Evolutionary conservation across 169 alveolate species (phyloP), one percentile per base, ranked within the genome.

Genomic region (Neospora caninum): DNA sequence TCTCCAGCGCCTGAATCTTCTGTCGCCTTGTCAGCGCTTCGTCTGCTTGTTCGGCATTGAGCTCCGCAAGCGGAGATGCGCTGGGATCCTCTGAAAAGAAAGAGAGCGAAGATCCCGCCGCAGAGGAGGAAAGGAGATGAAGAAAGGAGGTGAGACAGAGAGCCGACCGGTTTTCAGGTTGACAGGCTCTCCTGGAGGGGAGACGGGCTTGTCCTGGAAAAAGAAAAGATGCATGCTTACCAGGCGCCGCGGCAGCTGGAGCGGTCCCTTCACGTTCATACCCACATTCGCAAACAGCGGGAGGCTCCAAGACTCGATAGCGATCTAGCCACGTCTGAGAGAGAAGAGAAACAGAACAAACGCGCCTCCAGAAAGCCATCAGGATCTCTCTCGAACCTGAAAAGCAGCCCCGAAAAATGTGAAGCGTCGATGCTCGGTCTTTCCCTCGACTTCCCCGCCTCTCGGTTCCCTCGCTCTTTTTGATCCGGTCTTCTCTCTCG

Each of bases 261-360:
- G 58, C 4, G 13, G 58, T 13, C 13, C 13, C 22, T 49, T 4
- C 22, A 7, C 13, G 58, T n/a, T 78, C 86, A 25, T 78, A 78
- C 4, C 86, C 86, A 43, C 86, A 78, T n/a, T 78, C 39, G 45
- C 86, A 78, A 2, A 43, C n/a, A 20, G 39, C 39, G n/a, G 86
- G 86, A 20, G 86, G 86, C 10, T 18, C 42, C 86, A 78, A n/a
- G 27, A 78, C 86, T 78, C n/a, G 86, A n/a, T 78, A 78, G 1
- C 86, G 39, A 25, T 78, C 86, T 38, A 78, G 45, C 86, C 86
- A 78, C 86, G 45, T 78, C 86, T 78, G 42, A 36, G 31, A 78
- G 31, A n/a, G 20, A 38, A 78, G 45, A 78, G 31, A 7, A 64
- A 49, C 58, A 49, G 58, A 49, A 49, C 4, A 4, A 4, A 7